Evolutionary conservation across 345 rosid species (phyloP), one percentile per base, ranked within the genome.

Genomic region (Rhodomyrtus tomentosa): DNA sequence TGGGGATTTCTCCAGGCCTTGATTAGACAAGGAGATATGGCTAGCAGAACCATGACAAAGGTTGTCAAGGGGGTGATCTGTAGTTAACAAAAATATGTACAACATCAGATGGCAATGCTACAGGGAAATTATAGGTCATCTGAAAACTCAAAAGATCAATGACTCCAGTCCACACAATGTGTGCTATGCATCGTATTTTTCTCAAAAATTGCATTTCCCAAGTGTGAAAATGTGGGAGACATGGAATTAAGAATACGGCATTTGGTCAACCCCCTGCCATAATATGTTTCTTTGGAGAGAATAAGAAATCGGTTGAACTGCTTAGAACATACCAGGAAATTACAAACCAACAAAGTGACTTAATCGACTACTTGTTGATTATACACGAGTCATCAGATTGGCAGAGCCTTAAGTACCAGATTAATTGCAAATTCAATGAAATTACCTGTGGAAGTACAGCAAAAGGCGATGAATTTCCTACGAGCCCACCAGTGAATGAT

Each of bases 401-500:
- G 42, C 15, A 81, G 21, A 81, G 42, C 55, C 36, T 36, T 21
- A 18, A 27, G n/a, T 27, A 6, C 14, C 50, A 49, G 45, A 48
- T 7, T 36, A 45, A 24, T 36, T 22, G 49, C 40, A 4, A 62
- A 24, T 8, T 22, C 16, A 8, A 42, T 11, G 82, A 40, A 55
- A 15, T 82, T 89, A 94, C 99, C 98, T 85, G 91, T 84, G 98
- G 98, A 62, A 97, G 91, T 85, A 95, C 87, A 1, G 90, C 91
- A 90, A 97, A 97, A 22, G 97, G 94, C 0, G 98, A 93, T 10
- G 93, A 89, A 91, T 94, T 93, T 14, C 98, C 98, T 16, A 97
- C 99, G 50, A 95, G 89, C 27, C 99, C 98, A 21, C 98, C 94
- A 5, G 98, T 97, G 90, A 95, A 93, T 36, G 99, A 97, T 15